Percentiles rank a stretch among this genome's conserved stretches.
phyloP scores from a whole-genome alignment of 129 eudicot genomes.

The Saposhnikovia divaricata region DNA sequence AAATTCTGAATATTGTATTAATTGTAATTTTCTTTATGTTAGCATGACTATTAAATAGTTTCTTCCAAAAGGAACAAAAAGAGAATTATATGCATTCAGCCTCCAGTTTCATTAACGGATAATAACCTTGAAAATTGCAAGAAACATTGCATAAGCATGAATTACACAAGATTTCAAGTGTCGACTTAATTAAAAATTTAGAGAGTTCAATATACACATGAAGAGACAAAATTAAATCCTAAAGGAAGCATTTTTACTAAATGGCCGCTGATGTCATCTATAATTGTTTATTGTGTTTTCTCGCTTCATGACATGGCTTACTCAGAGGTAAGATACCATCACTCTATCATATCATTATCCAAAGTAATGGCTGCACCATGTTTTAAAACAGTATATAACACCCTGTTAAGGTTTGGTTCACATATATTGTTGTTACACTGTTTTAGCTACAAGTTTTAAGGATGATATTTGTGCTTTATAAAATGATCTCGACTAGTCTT shows the following conservation, averaged over 20 bases:
- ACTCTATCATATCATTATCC: not conserved
- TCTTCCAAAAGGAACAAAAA: not conserved
- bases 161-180: not conserved
- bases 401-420: constrained; percentile 1
- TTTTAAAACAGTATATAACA: not conserved
- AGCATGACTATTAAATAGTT: not conserved
- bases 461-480: not conserved
- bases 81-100: not conserved
- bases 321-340: constrained; percentile 42
- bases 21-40: not conserved
- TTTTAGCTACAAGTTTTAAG: not conserved
- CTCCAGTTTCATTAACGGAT: not conserved
- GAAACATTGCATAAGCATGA: not conserved
- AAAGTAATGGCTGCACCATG: not conserved
- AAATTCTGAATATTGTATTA: too few relatives aligned
- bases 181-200: constrained; percentile 15
- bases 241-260: constrained; percentile 50
- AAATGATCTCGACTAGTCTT: not conserved
- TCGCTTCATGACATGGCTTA: constrained; percentile 89
- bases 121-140: not conserved
- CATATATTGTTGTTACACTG: not conserved
- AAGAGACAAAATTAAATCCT: constrained; percentile 14
- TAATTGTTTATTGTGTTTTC: constrained; percentile 71
- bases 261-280: constrained; percentile 91
- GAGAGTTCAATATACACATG: constrained; percentile 26